Conservation (phyloP, 768 basidiomycete species). For the Auricularia heimuer region DNA sequence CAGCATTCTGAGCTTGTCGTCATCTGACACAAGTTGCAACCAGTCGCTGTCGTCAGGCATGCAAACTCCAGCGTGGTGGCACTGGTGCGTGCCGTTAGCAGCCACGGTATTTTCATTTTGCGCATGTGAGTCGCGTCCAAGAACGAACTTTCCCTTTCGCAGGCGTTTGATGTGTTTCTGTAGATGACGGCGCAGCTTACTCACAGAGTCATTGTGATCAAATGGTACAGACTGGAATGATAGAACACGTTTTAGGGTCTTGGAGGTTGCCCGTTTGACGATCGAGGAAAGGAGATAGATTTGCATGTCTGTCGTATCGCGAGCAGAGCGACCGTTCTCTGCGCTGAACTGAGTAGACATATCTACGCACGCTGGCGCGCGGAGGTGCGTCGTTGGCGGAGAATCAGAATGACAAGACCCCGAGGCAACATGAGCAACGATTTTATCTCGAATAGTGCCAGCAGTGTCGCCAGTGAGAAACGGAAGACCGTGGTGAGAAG, state of each 20-base stretch:
- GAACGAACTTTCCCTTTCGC: background rate
- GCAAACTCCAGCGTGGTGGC: background rate
- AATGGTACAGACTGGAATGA: background rate
- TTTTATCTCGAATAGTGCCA: background rate
- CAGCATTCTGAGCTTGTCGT: background rate
- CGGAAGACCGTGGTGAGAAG: background rate
- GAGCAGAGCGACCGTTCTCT: background rate
- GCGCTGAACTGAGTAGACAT: background rate
- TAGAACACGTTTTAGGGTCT: background rate
- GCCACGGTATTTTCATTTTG: background rate
- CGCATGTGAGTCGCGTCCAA: background rate
- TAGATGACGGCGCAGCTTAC: background rate
- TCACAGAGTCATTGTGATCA: background rate
- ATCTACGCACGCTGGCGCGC: background rate
- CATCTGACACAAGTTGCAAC: background rate
- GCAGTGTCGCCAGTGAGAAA: background rate
- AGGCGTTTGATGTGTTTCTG: background rate
- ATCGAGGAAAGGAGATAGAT: background rate
- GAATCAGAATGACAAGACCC: background rate
- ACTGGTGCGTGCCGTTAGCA: background rate
- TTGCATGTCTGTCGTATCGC: background rate
- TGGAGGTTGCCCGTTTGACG: background rate
- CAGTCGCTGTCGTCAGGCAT: background rate
- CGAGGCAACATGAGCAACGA: background rate
- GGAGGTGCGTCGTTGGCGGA: background rate